Evolutionary conservation across 768 basidiomycete genomes (phyloP).

Genomic region (Austroboletus festivus): DNA sequence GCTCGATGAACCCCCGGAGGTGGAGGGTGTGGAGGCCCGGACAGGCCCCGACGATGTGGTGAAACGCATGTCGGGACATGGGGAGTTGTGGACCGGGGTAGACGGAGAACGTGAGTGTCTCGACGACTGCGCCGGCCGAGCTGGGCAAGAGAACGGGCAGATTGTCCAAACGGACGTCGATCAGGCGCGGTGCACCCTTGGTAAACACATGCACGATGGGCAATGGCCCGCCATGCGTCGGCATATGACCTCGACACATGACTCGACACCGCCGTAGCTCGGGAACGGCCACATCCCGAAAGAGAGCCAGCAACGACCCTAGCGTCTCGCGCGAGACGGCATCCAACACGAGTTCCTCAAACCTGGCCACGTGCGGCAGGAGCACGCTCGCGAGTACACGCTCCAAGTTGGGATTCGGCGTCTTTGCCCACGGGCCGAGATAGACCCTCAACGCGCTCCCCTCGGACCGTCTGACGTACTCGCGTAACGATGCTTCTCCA

Average conservation of each 20-base stretch:
- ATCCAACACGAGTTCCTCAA: conserved; percentile 30
- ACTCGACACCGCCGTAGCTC: conserved; percentile 24
- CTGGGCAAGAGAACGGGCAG: conserved; percentile 26
- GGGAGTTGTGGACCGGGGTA: conserved; percentile 34
- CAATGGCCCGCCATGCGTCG: conserved; percentile 26
- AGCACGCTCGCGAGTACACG: conserved; percentile 22
- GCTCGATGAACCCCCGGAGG: conserved; percentile 32
- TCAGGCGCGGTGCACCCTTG: conserved; percentile 31
- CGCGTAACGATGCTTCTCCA: conserved; percentile 26
- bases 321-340: conserved; percentile 31
- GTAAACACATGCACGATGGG: conserved; percentile 24
- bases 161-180: conserved; percentile 33
- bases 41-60: conserved; percentile 19
- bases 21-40: conserved; percentile 23
- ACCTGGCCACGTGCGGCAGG: conserved; percentile 29
- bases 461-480: conserved; percentile 33
- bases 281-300: conserved; percentile 27
- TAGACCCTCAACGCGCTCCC: conserved; percentile 31
- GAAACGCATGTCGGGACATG: conserved; percentile 23
- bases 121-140: conserved; percentile 13
- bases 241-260: conserved; percentile 31
- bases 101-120: conserved; percentile 31
- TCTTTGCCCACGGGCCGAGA: conserved; percentile 33
- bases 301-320: conserved; percentile 17
- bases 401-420: conserved; percentile 28